Base-by-base conservation (phyloP, 306 rosid genomes). In the Prinsepia uniflora region DNA sequence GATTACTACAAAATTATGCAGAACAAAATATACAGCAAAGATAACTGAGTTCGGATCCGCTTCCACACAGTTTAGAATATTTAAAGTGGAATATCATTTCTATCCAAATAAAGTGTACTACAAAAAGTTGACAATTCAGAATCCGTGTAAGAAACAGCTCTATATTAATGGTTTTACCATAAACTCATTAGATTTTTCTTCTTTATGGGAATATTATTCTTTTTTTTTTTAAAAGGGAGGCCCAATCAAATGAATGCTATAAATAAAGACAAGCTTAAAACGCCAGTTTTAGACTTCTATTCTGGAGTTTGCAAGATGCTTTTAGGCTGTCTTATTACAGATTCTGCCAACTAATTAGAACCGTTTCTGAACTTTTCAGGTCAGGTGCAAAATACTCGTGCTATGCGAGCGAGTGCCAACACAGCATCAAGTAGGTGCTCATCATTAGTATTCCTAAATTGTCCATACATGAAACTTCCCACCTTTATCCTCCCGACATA, bases 341-440 rank as follows among this genome's bases (percentile, higher is more conserved):
- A 10, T 61, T 13, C 55, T 34, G 62, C 49, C 10, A 39, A 18
- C 20, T 8, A 34, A 30, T 30, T 66, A 4, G 57, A 47, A n/a
- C 24, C 24, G 58, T 66, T 52, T 68, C 72, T 9, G n/a, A 67
- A 67, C 11, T 18, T 61, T 54, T 22, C 14, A 18, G 2, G 6
- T 14, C 24, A 56, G 24, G 10, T 36, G 49, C 34, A 52, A 52
- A 43, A 34, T 34, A 55, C 62, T 24, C 30, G 55, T 71, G 81
- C 47, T 22, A 45, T 13, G 45, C 53, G 18, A 45, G 44, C 63
- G 80, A 34, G 7, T 54, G 17, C 54, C 15, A n/a, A 12, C 63
- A 50, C 70, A 68, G 57, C 61, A 58, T 48, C 60, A 68, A n/a
- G 41, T 63, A 50, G 66, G 58, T 30, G 70, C 43, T 20, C 13